Conservation (phyloP, 306 rosid species). For the barrel medic (Medicago truncatula) region MtrunA17r5.0-ANR NC_053044.1:10863501-10864000, state of each 20-base stretch:
- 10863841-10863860: background rate
- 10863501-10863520: background rate
- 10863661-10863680: background rate
- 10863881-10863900: slow-evolving; percentile 12
- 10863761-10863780: background rate
- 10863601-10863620: too few species aligned
- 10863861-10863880: background rate
- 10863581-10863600: too few species aligned
- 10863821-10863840: background rate
- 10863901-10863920: background rate
- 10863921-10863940: slow-evolving; percentile 19
- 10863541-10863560: background rate
- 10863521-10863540: background rate
- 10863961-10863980: background rate
- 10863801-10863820: background rate
- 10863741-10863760: background rate
- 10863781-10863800: background rate
- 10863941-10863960: background rate
- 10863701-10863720: background rate
- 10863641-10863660: too few species aligned
- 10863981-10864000: slow-evolving; percentile 20
- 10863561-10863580: background rate
- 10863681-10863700: background rate
- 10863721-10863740: background rate
- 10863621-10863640: too few species aligned